phyloP scores from a whole-genome alignment of 148 eudicot species.

The Simmondsia chinensis region DNA sequence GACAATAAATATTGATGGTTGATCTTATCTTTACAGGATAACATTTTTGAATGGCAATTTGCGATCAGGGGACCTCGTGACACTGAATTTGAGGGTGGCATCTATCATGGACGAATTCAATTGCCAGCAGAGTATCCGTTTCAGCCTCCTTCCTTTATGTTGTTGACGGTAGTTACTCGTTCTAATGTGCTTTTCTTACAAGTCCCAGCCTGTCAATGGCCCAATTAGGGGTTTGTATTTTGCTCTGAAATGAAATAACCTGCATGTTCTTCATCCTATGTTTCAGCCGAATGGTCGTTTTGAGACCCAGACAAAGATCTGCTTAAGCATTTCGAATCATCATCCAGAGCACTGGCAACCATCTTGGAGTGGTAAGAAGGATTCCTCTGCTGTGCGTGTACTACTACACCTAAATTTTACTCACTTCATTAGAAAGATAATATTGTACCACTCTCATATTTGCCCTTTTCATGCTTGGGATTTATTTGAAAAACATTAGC shows the following conservation, averaged over 20 bases:
- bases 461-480: too few species aligned
- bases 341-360: constrained; percentile 99
- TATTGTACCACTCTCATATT: too few species aligned
- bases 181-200: neutral
- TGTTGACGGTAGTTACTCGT: constrained; percentile 61
- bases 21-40: constrained; percentile 47
- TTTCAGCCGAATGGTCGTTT: constrained; percentile 96
- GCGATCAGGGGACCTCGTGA: constrained; percentile 91
- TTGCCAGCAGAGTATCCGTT: constrained; percentile 93
- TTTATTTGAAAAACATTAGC: too few species aligned
- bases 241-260: too few species aligned
- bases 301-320: constrained; percentile 96
- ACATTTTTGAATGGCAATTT: constrained; percentile 98
- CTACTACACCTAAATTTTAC: too few species aligned
- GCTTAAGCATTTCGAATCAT: constrained; percentile 95
- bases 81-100: constrained; percentile 94
- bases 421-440: too few species aligned
- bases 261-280: constrained; percentile 3
- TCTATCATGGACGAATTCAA: constrained; percentile 93
- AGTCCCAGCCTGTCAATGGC: neutral
- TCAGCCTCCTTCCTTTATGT: constrained; percentile 93
- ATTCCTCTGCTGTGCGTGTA: too few species aligned
- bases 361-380: constrained; percentile 88
- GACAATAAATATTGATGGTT: too few species aligned
- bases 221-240: neutral